Evolutionary conservation across 108 stramenopile species (phyloP).

Genomic region (Chaetoceros muelleri): DNA sequence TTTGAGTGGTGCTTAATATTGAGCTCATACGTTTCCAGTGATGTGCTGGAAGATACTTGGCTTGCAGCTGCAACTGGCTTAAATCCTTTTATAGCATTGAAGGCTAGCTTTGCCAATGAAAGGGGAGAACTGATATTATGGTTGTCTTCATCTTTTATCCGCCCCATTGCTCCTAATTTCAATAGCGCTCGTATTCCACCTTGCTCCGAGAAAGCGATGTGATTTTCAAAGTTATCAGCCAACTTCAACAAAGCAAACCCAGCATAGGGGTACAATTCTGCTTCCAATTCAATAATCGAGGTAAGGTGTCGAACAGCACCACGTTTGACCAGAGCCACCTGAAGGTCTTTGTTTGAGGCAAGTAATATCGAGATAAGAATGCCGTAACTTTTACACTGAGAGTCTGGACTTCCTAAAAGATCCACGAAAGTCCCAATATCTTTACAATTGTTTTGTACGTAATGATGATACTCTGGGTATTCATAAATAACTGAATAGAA

Average conservation of each 20-base stretch:
- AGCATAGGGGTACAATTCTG: constrained; percentile 73
- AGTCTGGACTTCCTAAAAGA: constrained; percentile 32
- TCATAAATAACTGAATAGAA: constrained; percentile 55
- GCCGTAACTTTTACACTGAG: constrained; percentile 67
- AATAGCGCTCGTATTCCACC: constrained; percentile 78
- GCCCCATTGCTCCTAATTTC: constrained; percentile 45
- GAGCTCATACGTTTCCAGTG: no score
- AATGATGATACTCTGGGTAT: no score
- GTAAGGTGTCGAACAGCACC: constrained; percentile 72
- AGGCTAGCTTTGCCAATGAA: no score
- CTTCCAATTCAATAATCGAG: constrained; percentile 61
- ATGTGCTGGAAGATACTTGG: no score
- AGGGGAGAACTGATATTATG: no score
- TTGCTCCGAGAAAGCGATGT: constrained; percentile 68
- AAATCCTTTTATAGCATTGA: no score
- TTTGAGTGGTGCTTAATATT: no score
- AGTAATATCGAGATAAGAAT: constrained; percentile 68
- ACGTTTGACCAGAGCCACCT: constrained; percentile 47
- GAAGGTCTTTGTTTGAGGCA: constrained; percentile 58
- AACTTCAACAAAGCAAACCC: constrained; percentile 81
- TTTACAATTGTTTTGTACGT: no score
- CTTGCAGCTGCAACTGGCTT: no score
- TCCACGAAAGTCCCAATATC: constrained; percentile 48
- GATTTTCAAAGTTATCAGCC: constrained; percentile 83
- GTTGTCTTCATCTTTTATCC: constrained; percentile 59